Conservation (phyloP, 805 yeast genomes). For the Kazachstania africana region DNA sequence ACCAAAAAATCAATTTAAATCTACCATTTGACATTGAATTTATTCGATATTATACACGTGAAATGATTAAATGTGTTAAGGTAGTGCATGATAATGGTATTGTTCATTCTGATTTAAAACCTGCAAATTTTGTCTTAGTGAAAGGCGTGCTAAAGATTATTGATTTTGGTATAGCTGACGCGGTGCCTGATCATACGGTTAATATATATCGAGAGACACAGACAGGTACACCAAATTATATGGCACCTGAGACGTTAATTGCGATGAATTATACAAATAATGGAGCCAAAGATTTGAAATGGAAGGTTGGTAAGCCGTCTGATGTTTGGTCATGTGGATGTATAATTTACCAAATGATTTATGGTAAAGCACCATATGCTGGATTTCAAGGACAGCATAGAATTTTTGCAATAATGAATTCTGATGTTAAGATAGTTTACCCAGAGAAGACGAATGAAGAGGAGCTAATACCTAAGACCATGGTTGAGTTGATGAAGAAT, state of each 20-base stretch:
- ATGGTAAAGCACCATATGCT: slow-evolving; percentile 87
- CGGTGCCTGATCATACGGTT: slow-evolving; percentile 83
- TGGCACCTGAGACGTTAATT: slow-evolving; percentile 92
- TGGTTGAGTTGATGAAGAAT: slow-evolving; percentile 56
- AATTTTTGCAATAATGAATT: slow-evolving; percentile 75
- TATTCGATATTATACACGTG: slow-evolving; percentile 68
- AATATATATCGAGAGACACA: slow-evolving; percentile 84
- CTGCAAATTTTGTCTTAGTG: slow-evolving; percentile 67
- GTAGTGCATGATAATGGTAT: slow-evolving; percentile 83
- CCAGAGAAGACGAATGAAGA: slow-evolving; percentile 41
- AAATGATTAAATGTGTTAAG: slow-evolving; percentile 67
- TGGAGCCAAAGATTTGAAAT: slow-evolving; percentile 15
- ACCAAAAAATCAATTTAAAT: slow-evolving; percentile 35
- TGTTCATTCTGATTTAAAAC: slow-evolving; percentile 71
- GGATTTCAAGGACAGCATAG: slow-evolving; percentile 64
- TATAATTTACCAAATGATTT: slow-evolving; percentile 88
- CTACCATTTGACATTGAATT: slow-evolving; percentile 56
- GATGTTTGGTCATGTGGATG: slow-evolving; percentile 99
- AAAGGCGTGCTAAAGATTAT: slow-evolving; percentile 77
- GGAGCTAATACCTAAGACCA: slow-evolving; percentile 54
- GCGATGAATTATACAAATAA: slow-evolving; percentile 24
- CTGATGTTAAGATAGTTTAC: slow-evolving; percentile 57
- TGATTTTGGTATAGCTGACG: slow-evolving; percentile 94
- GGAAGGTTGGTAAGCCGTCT: slow-evolving; percentile 88
- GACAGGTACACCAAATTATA: slow-evolving; percentile 91